These are phyloP conservation scores for Pisolithus orientalis DNA, from an alignment of 768 basidiomycete genomes.

Conservation along the genomic window DNA sequence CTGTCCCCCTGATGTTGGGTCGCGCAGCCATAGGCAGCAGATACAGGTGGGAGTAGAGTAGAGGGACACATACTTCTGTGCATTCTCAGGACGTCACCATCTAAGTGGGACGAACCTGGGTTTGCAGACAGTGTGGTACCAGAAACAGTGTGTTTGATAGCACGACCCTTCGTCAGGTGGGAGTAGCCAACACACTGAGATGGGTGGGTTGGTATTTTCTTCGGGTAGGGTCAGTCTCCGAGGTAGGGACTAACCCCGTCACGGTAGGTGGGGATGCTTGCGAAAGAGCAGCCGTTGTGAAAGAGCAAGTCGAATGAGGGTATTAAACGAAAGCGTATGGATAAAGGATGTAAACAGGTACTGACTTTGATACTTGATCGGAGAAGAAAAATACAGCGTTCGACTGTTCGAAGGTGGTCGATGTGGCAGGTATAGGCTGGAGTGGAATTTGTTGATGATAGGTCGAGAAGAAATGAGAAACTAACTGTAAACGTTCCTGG, in stretches of 20 bases:
- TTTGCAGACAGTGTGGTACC: conserved; percentile 22
- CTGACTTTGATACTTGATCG: conserved; percentile 22
- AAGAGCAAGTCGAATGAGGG: background rate
- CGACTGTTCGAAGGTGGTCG: conserved; percentile 30
- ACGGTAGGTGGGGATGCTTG: conserved; percentile 4
- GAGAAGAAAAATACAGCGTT: background rate
- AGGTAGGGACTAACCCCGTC: background rate
- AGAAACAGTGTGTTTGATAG: conserved; percentile 15
- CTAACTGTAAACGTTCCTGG: conserved; percentile 79
- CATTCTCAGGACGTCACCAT: conserved; percentile 33
- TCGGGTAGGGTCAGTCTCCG: conserved; percentile 13
- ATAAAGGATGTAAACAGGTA: background rate
- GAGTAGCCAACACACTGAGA: conserved; percentile 2
- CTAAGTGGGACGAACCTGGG: conserved; percentile 12
- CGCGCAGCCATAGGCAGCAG: conserved; percentile 55
- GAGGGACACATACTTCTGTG: conserved; percentile 32
- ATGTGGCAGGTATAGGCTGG: conserved; percentile 37
- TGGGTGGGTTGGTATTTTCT: conserved; percentile 21
- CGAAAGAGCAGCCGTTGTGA: background rate
- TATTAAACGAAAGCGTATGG: conserved; percentile 5
- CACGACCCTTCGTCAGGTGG: conserved; percentile 13
- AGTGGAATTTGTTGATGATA: background rate
- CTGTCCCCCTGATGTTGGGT: conserved; percentile 54
- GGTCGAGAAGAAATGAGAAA: conserved; percentile 1
- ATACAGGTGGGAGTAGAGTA: no score